Evolutionary conservation across 140 eudicot genomes (phyloP).

Genomic region (Senecio squalidus): DNA sequence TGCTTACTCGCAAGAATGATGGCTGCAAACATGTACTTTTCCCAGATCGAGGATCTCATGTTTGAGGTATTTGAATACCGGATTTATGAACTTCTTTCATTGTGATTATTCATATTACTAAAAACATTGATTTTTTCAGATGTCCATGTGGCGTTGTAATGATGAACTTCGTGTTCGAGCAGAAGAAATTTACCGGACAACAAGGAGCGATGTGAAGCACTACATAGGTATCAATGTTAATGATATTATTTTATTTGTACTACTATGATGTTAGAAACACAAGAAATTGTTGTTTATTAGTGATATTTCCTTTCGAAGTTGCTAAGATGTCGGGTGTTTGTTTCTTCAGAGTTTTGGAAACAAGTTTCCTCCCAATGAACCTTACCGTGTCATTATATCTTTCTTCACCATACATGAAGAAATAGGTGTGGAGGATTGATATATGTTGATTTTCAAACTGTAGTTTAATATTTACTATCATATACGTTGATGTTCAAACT

Average conservation of each 20-base stretch:
- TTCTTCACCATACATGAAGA: no score
- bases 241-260: neutral
- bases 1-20: conserved; percentile 96
- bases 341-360: conserved; percentile 86
- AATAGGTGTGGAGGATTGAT: no score
- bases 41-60: conserved; percentile 96
- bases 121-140: conserved; percentile 30
- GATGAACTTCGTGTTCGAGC: conserved; percentile 88
- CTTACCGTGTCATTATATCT: no score
- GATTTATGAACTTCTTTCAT: neutral
- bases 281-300: neutral
- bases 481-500: no score
- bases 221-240: conserved; percentile 60
- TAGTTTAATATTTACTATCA: no score
- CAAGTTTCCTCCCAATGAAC: no score
- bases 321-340: no score
- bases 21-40: conserved; percentile 95
- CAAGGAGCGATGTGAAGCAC: conserved; percentile 90
- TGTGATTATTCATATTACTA: conserved; percentile 1
- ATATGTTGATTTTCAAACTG: no score
- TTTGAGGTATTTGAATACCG: conserved; percentile 55
- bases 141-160: conserved; percentile 99
- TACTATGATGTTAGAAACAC: neutral
- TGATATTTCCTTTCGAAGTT: conserved; percentile 2
- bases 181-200: conserved; percentile 62